Base-by-base conservation (phyloP, 257 asterid genomes). In the Primulina tabacum region DNA sequence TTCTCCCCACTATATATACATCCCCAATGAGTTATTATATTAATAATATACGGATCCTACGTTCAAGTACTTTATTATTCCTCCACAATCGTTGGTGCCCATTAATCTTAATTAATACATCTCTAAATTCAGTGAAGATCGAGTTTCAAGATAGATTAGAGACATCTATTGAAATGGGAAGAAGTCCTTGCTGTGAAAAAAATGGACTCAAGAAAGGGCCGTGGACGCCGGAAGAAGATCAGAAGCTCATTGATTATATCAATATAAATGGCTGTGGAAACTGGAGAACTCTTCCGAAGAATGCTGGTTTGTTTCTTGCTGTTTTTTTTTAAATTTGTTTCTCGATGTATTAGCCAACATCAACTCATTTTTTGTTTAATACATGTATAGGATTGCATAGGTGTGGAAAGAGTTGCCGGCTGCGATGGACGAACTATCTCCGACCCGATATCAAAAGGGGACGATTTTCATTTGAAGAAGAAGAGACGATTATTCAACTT, bases 401-500 rank as follows among this genome's bases (percentile, higher is more conserved):
- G 70, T 87, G 92, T 79, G 92, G 92, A 66, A 87, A 87, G 75
- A 87, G 92, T 74, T 87, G 92, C 62, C 70, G 92, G 2, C 85
- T 87, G 17, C 79, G 90, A 16, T 84, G 90, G 92, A 84, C 89
- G 3, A 87, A 87, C 4, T 87, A 87, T 65, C 72, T 87, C 62
- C 73, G 90, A 72, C 90, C 92, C 2, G 90, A 84, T 34, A 82
- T 87, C 69, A 87, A 83, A 47, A 71, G 88, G 55, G 90, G 90
- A 12, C 75, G 81, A 62, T 84, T 87, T 57, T 82, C 93, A 18
- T 79, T 82, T 50, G 93, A 85, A 67, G 93, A 87, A 77, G 93
- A 87, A 10, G 93, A 87, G 52, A 72, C 88, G 26, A 87, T 87
- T 4, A 85, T 87, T 78, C 90, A 87, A 71, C 87, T 87, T 2